phyloP scores from a whole-genome alignment of 1,284 basidiomycete genomes.

The Leucoagaricus sp. region DNA sequence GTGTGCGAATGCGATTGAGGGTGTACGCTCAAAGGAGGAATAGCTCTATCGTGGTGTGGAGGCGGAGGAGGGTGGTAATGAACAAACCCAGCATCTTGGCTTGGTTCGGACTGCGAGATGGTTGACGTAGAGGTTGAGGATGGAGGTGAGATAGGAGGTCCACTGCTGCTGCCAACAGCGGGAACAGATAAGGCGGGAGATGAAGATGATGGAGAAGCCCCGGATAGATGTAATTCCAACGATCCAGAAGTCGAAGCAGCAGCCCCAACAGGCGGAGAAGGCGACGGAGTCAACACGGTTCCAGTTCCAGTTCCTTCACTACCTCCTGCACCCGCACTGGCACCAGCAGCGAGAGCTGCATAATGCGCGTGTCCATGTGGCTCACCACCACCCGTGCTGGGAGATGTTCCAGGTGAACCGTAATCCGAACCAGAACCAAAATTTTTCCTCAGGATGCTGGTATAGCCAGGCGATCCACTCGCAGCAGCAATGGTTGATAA shows the following conservation, averaged over 20 bases:
- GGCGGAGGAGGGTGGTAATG: conserved; percentile 10
- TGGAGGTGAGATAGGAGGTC: neutral
- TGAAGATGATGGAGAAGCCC: conserved; percentile 1
- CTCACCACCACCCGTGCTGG: neutral
- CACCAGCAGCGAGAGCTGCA: conserved; percentile 9
- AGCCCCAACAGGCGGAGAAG: conserved; percentile 50
- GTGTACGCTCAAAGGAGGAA: conserved; percentile 8
- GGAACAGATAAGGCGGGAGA: neutral
- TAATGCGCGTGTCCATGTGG: conserved; percentile 11
- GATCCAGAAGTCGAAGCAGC: conserved; percentile 26
- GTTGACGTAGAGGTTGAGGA: neutral
- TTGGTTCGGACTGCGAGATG: conserved; percentile 3
- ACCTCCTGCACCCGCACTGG: neutral
- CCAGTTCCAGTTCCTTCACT: neutral
- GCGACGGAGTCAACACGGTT: conserved; percentile 48
- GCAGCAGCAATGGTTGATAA: conserved; percentile 10
- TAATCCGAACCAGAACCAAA: conserved; percentile 10
- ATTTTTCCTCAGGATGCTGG: conserved; percentile 8
- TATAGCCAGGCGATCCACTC: conserved; percentile 10
- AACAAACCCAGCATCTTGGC: conserved; percentile 7
- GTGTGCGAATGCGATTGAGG: conserved; percentile 11
- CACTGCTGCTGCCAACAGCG: neutral
- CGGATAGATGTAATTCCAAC: conserved; percentile 7
- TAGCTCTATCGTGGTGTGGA: conserved; percentile 2
- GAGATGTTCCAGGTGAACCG: conserved; percentile 1